These are phyloP conservation scores for Backusella tarrabulga DNA, from an alignment of 192 early-diverging fungal genomes.

Conservation along the genomic window DNA sequence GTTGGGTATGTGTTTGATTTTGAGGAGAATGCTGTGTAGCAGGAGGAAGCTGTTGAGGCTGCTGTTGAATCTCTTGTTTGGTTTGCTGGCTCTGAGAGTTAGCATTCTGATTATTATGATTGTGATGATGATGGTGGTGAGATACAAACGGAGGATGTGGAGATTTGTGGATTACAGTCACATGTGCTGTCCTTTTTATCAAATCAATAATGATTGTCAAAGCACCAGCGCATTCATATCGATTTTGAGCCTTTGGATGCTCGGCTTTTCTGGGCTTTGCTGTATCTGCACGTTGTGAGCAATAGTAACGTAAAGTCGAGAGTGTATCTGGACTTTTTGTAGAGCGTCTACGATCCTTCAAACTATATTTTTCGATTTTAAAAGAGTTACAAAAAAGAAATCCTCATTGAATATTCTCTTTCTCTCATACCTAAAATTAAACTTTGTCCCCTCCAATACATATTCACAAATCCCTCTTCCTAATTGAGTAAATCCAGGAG, in stretches of 20 bases:
- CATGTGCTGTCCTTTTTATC: slow-evolving; percentile 25
- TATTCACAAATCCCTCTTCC: slow-evolving; percentile 30
- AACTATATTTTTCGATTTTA: slow-evolving; percentile 9
- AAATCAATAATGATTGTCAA: slow-evolving; percentile 34
- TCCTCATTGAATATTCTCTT: neutral
- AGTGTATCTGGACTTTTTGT: slow-evolving; percentile 27
- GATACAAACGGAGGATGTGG: slow-evolving; percentile 28
- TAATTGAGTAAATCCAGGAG: slow-evolving; percentile 19
- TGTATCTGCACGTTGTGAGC: slow-evolving; percentile 30
- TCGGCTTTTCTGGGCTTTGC: slow-evolving; percentile 31
- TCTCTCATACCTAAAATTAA: slow-evolving; percentile 29
- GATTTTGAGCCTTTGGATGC: slow-evolving; percentile 22
- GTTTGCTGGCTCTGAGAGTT: neutral
- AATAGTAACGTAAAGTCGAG: slow-evolving; percentile 34
- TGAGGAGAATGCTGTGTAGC: neutral
- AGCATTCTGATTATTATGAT: neutral
- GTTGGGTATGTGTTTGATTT: neutral
- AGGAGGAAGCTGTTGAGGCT: neutral
- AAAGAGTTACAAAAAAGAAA: neutral
- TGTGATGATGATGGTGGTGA: slow-evolving; percentile 11
- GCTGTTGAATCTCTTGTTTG: slow-evolving; percentile 8
- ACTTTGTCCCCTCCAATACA: slow-evolving; percentile 28
- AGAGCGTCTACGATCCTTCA: slow-evolving; percentile 31
- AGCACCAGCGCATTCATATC: slow-evolving; percentile 27
- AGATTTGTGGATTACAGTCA: slow-evolving; percentile 30